These are phyloP conservation scores for Fulvia fulva DNA, from an alignment of 2,329 filamentous ascomycete genomes.

Conservation along the genomic window DNA sequence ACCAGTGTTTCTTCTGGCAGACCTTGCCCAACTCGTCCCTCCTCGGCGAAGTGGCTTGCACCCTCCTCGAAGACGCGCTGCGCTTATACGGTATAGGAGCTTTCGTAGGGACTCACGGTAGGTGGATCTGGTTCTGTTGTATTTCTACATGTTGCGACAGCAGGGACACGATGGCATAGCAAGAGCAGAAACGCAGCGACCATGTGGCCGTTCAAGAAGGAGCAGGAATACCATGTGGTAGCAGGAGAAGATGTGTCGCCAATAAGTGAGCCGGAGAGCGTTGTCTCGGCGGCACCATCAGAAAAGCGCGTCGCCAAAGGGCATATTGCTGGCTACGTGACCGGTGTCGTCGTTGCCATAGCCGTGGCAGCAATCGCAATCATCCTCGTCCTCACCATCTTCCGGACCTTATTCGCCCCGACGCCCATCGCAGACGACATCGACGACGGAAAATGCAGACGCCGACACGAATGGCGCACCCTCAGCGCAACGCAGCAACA, in stretches of 20 bases:
- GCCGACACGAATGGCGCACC: conserved; percentile 22
- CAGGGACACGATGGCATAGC: not conserved
- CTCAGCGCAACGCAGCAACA: conserved; percentile 18
- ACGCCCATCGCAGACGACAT: not conserved
- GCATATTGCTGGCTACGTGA: not conserved
- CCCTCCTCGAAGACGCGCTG: not conserved
- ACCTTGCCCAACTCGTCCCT: too few relatives aligned
- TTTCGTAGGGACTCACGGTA: not conserved
- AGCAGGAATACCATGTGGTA: not conserved
- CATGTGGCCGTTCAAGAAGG: not conserved
- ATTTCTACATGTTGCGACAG: not conserved
- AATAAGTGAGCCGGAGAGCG: not conserved
- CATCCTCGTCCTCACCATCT: not conserved
- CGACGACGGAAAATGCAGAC: not conserved
- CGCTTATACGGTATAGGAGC: not conserved
- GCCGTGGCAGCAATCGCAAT: not conserved
- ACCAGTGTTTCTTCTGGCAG: not conserved
- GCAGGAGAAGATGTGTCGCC: not conserved
- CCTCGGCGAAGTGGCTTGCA: not conserved
- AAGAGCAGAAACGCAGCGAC: not conserved
- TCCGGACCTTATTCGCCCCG: not conserved
- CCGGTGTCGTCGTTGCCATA: not conserved
- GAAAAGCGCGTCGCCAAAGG: not conserved
- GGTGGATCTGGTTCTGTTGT: not conserved
- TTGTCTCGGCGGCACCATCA: not conserved